Percentiles rank a stretch among this genome's conserved stretches.
Evolutionary conservation across 768 basidiomycete genomes (phyloP).

Genomic region (Tulasnella sp.): DNA sequence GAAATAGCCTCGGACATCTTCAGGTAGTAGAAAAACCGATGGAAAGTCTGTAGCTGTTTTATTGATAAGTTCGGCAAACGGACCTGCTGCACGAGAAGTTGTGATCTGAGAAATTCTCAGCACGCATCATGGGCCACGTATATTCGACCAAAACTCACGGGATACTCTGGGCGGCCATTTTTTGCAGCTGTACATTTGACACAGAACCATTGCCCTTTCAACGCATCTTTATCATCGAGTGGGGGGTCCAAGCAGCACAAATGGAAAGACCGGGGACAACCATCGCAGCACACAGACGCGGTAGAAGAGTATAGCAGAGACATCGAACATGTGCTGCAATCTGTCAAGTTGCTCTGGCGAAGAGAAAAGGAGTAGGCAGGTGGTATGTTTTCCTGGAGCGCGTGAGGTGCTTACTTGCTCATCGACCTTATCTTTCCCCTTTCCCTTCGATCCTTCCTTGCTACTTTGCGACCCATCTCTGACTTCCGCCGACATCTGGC

Average conservation of each 20-base stretch:
- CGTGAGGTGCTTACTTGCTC: constrained; percentile 1
- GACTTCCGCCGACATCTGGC: background rate
- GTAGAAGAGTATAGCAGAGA: constrained; percentile 2
- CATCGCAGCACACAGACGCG: constrained; percentile 84
- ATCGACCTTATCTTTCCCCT: constrained; percentile 39
- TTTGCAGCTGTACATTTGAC: constrained; percentile 56
- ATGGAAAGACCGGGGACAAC: constrained; percentile 92
- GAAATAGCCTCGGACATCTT: constrained; percentile 72
- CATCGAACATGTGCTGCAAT: constrained; percentile 14
- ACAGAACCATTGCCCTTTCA: constrained; percentile 69
- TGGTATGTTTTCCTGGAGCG: background rate
- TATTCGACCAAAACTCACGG: background rate
- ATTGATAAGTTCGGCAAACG: constrained; percentile 48
- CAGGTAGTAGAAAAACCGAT: constrained; percentile 73
- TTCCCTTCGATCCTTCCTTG: constrained; percentile 26
- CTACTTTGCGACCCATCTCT: background rate
- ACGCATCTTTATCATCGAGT: constrained; percentile 76
- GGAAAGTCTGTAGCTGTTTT: constrained; percentile 60
- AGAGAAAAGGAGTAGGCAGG: background rate
- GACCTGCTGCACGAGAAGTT: constrained; percentile 14
- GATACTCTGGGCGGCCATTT: constrained; percentile 32
- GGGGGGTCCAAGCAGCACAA: constrained; percentile 96
- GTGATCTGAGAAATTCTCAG: constrained; percentile 20
- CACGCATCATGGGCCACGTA: too few species aligned
- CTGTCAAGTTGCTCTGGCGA: constrained; percentile 8